Conservation (phyloP, 495 filamentous ascomycete species). For the Tuber aestivum region DNA sequence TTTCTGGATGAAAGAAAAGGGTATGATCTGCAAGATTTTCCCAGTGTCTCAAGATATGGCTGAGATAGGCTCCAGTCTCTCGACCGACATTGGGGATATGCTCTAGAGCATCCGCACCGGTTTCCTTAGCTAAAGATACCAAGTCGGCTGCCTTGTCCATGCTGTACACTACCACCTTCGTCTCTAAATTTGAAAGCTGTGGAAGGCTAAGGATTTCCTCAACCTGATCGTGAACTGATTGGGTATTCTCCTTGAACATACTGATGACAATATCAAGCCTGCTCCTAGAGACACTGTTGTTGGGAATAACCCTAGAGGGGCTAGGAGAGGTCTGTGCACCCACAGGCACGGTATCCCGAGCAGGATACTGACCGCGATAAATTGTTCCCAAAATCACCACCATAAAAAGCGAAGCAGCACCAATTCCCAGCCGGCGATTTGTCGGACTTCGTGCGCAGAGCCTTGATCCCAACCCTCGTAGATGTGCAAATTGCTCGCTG, state of each 20-base stretch:
- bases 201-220: conserved; percentile 29
- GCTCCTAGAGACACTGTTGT: neutral
- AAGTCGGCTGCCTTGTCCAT: conserved; percentile 41
- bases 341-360: neutral
- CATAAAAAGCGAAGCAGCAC: conserved; percentile 14
- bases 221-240: conserved; percentile 24
- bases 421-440: conserved; percentile 1
- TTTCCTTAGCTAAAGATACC: conserved; percentile 27
- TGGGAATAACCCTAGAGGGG: conserved; percentile 6
- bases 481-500: conserved; percentile 23
- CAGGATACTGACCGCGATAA: conserved; percentile 17
- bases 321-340: neutral
- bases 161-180: conserved; percentile 44
- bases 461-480: neutral
- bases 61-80: conserved; percentile 48
- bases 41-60: conserved; percentile 47
- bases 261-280: conserved; percentile 46
- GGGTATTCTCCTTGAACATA: conserved; percentile 44
- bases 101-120: conserved; percentile 41
- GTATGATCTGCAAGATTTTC: conserved; percentile 47
- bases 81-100: conserved; percentile 45
- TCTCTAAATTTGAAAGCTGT: conserved; percentile 29
- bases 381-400: conserved; percentile 13
- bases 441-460: conserved; percentile 5
- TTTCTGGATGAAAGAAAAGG: conserved; percentile 48